phyloP scores from a whole-genome alignment of 2,329 filamentous ascomycete genomes.

The Cryphonectria nitschkei region DNA sequence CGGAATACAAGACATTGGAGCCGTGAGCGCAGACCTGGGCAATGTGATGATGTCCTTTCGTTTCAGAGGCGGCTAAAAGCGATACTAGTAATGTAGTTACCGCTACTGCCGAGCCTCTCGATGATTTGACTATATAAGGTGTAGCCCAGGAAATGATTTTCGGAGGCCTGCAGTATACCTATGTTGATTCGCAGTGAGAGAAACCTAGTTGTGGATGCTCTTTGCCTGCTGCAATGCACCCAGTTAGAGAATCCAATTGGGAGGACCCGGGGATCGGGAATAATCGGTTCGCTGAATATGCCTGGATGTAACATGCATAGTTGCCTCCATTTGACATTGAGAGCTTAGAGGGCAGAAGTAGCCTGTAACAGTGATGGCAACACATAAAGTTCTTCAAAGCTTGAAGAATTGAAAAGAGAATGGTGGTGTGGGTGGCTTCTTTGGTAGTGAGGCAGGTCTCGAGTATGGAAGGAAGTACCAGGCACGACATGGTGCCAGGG shows the following conservation, averaged over 20 bases:
- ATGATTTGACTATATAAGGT: background rate
- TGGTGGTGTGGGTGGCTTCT: background rate
- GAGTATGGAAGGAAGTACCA: background rate
- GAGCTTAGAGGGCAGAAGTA: background rate
- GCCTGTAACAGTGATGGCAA: background rate
- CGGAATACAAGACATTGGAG: slow-evolving; percentile 10
- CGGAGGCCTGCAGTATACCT: background rate
- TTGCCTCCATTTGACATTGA: background rate
- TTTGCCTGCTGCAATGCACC: background rate
- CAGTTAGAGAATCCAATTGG: background rate
- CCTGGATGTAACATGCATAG: background rate
- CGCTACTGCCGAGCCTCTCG: background rate
- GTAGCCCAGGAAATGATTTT: background rate
- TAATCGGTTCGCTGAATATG: background rate
- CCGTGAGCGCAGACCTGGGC: background rate
- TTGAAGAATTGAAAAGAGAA: background rate
- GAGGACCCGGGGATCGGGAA: background rate
- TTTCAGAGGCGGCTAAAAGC: background rate
- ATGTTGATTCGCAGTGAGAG: background rate
- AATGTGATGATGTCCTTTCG: background rate
- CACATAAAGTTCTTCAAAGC: background rate
- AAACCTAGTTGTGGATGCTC: background rate
- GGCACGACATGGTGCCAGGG: background rate
- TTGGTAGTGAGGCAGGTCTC: background rate
- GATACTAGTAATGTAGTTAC: slow-evolving; percentile 1